Evolutionary conservation across 768 basidiomycete genomes (phyloP).

Genomic region (Suillus americanus): DNA sequence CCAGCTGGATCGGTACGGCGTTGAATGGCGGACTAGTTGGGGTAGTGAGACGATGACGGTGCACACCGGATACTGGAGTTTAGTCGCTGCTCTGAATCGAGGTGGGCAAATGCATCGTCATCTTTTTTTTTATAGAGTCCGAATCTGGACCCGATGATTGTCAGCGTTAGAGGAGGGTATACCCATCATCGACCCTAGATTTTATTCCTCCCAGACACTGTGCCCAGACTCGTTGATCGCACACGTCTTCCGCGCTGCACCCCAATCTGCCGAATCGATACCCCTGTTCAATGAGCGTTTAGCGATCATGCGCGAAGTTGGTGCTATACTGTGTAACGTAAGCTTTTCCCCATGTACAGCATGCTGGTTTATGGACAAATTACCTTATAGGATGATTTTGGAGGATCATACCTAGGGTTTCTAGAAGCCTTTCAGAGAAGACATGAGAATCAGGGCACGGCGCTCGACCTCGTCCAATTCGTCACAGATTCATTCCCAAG

Average conservation of each 20-base stretch:
- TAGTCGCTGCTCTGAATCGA: conserved; percentile 81
- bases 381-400: conserved; percentile 47
- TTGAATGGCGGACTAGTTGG: conserved; percentile 78
- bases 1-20: conserved; percentile 61
- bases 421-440: conserved; percentile 57
- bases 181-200: conserved; percentile 75
- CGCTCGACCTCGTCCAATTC: conserved; percentile 71
- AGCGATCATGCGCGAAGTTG: conserved; percentile 75
- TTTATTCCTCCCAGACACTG: conserved; percentile 67
- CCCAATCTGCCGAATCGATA: conserved; percentile 58
- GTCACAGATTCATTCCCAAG: conserved; percentile 70
- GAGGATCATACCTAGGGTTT: conserved; percentile 70
- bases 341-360: conserved; percentile 21
- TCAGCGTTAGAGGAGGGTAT: conserved; percentile 75
- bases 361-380: neutral
- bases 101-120: conserved; percentile 41
- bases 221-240: conserved; percentile 74
- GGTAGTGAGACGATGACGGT: conserved; percentile 44
- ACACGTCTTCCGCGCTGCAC: conserved; percentile 64
- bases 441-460: conserved; percentile 57
- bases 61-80: conserved; percentile 85
- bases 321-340: conserved; percentile 68
- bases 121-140: neutral
- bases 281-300: conserved; percentile 75
- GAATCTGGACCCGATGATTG: neutral